Evolutionary conservation across 768 basidiomycete genomes (phyloP).

Genomic region (Russula sp.): DNA sequence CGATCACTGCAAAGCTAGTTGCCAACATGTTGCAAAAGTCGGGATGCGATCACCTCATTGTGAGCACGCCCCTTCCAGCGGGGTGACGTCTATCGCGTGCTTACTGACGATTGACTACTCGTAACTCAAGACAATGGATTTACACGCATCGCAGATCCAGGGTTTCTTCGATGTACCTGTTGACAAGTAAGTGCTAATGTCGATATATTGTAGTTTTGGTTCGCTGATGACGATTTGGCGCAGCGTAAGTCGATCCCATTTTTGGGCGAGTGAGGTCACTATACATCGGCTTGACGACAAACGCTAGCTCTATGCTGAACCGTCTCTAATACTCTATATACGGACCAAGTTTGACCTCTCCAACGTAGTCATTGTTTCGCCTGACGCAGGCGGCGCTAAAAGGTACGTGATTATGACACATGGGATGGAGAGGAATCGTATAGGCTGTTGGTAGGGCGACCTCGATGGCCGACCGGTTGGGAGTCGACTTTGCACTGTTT

Average conservation of each 20-base stretch:
- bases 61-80: slow-evolving; percentile 37
- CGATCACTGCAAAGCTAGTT: slow-evolving; percentile 96
- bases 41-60: slow-evolving; percentile 95
- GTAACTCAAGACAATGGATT: slow-evolving; percentile 96
- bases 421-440: slow-evolving; percentile 1
- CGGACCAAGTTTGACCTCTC: slow-evolving; percentile 81
- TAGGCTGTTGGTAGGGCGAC: slow-evolving; percentile 61
- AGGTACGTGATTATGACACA: slow-evolving; percentile 43
- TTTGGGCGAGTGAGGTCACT: slow-evolving; percentile 23
- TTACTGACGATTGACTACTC: slow-evolving; percentile 6
- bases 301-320: slow-evolving; percentile 84
- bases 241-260: slow-evolving; percentile 43
- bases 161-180: slow-evolving; percentile 99
- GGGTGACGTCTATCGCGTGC: background rate
- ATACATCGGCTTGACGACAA: slow-evolving; percentile 19
- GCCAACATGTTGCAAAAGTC: slow-evolving; percentile 95
- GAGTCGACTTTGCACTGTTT: slow-evolving; percentile 97
- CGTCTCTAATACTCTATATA: slow-evolving; percentile 91
- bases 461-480: slow-evolving; percentile 91
- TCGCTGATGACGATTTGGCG: background rate
- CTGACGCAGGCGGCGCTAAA: slow-evolving; percentile 98
- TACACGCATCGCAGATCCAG: slow-evolving; percentile 98
- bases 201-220: slow-evolving; percentile 10
- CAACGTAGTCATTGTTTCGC: slow-evolving; percentile 91
- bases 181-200: slow-evolving; percentile 76